Percentiles rank a stretch among this genome's conserved stretches.
phyloP scores from a whole-genome alignment of 208 protist genomes.

The Dictyostelium gargantuum region DNA sequence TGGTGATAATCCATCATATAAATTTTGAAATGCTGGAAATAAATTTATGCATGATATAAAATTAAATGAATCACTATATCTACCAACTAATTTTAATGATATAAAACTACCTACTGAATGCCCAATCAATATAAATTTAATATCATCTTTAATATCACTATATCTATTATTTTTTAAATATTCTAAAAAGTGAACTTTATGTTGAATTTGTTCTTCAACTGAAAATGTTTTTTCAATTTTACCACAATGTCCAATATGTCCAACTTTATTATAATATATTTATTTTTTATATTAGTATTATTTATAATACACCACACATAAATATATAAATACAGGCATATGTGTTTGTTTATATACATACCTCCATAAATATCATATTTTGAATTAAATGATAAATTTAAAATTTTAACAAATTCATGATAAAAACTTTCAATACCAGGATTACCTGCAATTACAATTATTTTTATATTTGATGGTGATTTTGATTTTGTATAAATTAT shows the following conservation, averaged over 20 bases:
- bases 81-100: background rate
- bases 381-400: background rate
- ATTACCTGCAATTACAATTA: conserved; percentile 40
- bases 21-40: conserved; percentile 44
- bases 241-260: conserved; percentile 55
- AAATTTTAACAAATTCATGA: conserved; percentile 29
- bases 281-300: too few relatives aligned
- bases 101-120: conserved; percentile 50
- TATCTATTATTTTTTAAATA: background rate
- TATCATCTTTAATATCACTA: background rate
- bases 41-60: background rate
- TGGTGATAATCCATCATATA: conserved; percentile 52
- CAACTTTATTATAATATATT: background rate
- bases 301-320: too few relatives aligned
- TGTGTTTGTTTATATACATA: background rate
- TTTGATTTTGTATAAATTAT: conserved; percentile 7
- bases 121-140: conserved; percentile 41
- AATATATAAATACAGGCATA: background rate
- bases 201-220: conserved; percentile 14
- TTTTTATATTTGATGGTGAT: background rate
- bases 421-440: conserved; percentile 39
- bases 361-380: conserved; percentile 27
- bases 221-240: conserved; percentile 8
- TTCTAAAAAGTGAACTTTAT: conserved; percentile 29
- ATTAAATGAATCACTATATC: background rate